Evolutionary conservation across 2,329 filamentous ascomycete species (phyloP).

Genomic region (Alternaria brassicae): DNA sequence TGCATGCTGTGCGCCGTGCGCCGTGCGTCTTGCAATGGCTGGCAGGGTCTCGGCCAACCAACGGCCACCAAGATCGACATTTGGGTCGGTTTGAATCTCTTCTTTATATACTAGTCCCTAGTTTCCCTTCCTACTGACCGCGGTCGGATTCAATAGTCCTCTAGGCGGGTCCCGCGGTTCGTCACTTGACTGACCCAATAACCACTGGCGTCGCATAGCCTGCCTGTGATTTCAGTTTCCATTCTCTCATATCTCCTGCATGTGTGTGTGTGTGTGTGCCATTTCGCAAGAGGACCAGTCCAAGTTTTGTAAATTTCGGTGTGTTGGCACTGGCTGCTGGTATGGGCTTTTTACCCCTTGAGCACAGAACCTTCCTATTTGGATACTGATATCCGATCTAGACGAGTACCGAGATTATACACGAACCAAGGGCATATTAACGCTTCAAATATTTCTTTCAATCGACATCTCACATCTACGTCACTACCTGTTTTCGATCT

Average conservation of each 20-base stretch:
- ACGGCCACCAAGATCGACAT: slow-evolving; percentile 29
- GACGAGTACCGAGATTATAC: slow-evolving; percentile 34
- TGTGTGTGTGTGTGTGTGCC: slow-evolving; percentile 3
- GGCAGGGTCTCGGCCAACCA: slow-evolving; percentile 32
- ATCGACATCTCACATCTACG: slow-evolving; percentile 15
- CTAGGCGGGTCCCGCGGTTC: slow-evolving; percentile 29
- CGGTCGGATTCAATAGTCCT: slow-evolving; percentile 31
- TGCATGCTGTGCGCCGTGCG: slow-evolving; percentile 29
- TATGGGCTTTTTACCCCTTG: slow-evolving; percentile 29
- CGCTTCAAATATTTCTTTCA: slow-evolving; percentile 25
- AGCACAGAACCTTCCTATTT: slow-evolving; percentile 29
- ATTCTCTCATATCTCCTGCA: slow-evolving; percentile 9
- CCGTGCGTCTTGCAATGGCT: too few relatives aligned
- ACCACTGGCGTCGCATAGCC: slow-evolving; percentile 25
- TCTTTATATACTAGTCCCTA: slow-evolving; percentile 21
- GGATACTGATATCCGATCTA: slow-evolving; percentile 31
- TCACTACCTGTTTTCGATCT: slow-evolving; percentile 24
- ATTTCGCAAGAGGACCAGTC: neutral
- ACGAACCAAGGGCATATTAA: slow-evolving; percentile 20
- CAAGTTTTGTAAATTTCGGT: slow-evolving; percentile 23
- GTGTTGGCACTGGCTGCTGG: slow-evolving; percentile 36
- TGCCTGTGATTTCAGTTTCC: slow-evolving; percentile 14
- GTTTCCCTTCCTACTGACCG: slow-evolving; percentile 26
- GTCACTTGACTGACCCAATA: slow-evolving; percentile 27
- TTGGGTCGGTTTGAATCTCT: slow-evolving; percentile 24